phyloP scores from a whole-genome alignment of 2,329 filamentous ascomycete species.

The Penicillium polonicum region DNA sequence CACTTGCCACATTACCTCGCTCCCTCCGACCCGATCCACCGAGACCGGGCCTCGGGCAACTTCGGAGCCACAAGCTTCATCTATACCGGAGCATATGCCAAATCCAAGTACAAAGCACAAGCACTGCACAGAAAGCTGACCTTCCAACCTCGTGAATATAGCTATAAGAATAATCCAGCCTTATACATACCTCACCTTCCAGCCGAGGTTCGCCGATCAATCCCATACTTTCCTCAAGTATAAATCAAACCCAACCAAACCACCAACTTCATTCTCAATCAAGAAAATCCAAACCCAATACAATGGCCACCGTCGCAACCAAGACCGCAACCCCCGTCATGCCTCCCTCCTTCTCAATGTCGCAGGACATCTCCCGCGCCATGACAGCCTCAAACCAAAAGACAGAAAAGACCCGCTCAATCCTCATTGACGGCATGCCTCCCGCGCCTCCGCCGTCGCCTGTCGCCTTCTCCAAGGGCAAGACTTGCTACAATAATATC shows the following conservation, averaged over 20 bases:
- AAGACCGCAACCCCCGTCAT: constrained; percentile 23
- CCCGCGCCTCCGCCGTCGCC: constrained; percentile 25
- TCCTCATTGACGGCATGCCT: constrained; percentile 27
- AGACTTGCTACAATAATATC: constrained; percentile 17
- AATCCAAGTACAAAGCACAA: constrained; percentile 8
- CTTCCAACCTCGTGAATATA: neutral
- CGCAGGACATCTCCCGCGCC: constrained; percentile 41
- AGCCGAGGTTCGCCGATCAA: constrained; percentile 10
- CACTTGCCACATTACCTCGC: constrained; percentile 15
- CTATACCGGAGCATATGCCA: constrained; percentile 10
- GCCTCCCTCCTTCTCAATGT: constrained; percentile 25
- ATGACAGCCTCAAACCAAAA: constrained; percentile 37
- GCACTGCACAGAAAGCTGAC: constrained; percentile 6
- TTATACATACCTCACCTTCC: neutral
- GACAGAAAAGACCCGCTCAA: constrained; percentile 24
- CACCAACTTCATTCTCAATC: neutral
- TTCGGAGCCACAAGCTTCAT: constrained; percentile 12
- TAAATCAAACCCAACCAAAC: neutral
- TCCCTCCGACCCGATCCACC: constrained; percentile 16
- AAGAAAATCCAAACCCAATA: neutral
- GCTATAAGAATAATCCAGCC: neutral
- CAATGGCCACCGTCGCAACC: constrained; percentile 16
- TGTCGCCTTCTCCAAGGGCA: constrained; percentile 20
- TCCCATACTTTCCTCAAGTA: neutral
- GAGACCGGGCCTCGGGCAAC: constrained; percentile 16